These are phyloP conservation scores for Macrophomina tecta DNA, from an alignment of 2,329 filamentous ascomycete genomes.

Conservation along the genomic window DNA sequence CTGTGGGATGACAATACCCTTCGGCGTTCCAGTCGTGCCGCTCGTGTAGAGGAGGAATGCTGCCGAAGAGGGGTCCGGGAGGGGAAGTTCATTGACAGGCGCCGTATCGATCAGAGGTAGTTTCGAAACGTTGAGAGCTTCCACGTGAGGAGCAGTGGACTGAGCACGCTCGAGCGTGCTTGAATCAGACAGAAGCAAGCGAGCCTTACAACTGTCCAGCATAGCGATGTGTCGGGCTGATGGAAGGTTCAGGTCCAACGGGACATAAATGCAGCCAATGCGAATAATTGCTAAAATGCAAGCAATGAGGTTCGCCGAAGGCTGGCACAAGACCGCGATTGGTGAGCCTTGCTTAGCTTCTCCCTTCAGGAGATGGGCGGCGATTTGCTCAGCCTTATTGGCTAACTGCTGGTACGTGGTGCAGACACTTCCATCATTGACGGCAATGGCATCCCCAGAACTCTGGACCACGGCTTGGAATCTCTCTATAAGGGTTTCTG, in stretches of 20 bases:
- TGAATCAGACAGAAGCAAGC: not conserved
- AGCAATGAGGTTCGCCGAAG: constrained; percentile 43
- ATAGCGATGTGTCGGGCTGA: constrained; percentile 18
- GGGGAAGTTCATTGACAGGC: not conserved
- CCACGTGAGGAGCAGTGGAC: not conserved
- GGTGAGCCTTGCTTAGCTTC: not conserved
- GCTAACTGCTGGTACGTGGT: constrained; percentile 47
- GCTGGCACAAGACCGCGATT: constrained; percentile 51
- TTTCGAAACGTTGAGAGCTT: not conserved
- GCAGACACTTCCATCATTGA: too few relatives aligned
- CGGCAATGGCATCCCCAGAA: too few relatives aligned
- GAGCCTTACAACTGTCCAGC: not conserved
- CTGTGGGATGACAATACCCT: constrained; percentile 46
- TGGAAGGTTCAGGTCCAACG: constrained; percentile 30
- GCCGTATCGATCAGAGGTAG: not conserved
- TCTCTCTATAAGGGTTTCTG: constrained; percentile 7
- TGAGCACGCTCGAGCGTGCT: not conserved
- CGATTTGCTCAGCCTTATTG: constrained; percentile 44
- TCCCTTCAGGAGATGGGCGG: constrained; percentile 35
- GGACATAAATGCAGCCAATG: constrained; percentile 31
- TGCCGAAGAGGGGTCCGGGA: too few relatives aligned
- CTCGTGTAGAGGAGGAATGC: constrained; percentile 28
- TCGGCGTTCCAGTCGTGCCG: constrained; percentile 31
- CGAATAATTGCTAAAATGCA: constrained; percentile 36
- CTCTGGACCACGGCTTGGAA: constrained; percentile 20